phyloP scores from a whole-genome alignment of 2,329 filamentous ascomycete genomes.

The Colletotrichum acutatum region DNA sequence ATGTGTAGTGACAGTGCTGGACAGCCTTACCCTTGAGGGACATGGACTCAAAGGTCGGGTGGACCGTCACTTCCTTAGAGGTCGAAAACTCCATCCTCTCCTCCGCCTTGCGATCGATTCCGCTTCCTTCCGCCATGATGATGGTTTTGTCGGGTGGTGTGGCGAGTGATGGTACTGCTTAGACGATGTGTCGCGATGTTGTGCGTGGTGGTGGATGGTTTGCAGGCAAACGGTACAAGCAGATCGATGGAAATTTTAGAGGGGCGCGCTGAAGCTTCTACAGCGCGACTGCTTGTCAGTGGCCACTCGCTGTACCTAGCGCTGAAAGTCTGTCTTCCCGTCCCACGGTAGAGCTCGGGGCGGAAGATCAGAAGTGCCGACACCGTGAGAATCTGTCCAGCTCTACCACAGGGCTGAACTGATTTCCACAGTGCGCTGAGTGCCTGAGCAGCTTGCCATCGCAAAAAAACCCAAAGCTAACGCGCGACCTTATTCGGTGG shows the following conservation, averaged over 20 bases:
- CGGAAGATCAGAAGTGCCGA: constrained; percentile 5
- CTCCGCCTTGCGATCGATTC: constrained; percentile 90
- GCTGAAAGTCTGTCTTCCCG: neutral
- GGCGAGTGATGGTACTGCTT: neutral
- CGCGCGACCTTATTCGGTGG: constrained; percentile 34
- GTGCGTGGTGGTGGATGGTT: neutral
- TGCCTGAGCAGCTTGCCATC: neutral
- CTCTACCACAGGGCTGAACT: neutral
- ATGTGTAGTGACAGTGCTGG: neutral
- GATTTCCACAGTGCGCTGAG: neutral
- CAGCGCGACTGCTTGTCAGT: neutral
- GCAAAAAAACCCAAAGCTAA: constrained; percentile 22
- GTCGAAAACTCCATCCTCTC: constrained; percentile 98
- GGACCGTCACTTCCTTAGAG: constrained; percentile 96
- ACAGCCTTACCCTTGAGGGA: constrained; percentile 78
- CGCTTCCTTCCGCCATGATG: constrained; percentile 83
- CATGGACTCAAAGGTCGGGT: constrained; percentile 95
- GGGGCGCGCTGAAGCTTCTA: constrained; percentile 28
- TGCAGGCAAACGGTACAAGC: neutral
- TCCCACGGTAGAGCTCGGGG: neutral
- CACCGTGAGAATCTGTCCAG: neutral
- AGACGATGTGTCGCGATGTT: neutral
- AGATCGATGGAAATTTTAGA: constrained; percentile 30
- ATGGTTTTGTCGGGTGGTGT: constrained; percentile 7
- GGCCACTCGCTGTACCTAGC: neutral